Percentiles rank a stretch among this genome's conserved stretches.
Conservation (phyloP, 495 filamentous ascomycete species). For the Poronia punctata region DNA sequence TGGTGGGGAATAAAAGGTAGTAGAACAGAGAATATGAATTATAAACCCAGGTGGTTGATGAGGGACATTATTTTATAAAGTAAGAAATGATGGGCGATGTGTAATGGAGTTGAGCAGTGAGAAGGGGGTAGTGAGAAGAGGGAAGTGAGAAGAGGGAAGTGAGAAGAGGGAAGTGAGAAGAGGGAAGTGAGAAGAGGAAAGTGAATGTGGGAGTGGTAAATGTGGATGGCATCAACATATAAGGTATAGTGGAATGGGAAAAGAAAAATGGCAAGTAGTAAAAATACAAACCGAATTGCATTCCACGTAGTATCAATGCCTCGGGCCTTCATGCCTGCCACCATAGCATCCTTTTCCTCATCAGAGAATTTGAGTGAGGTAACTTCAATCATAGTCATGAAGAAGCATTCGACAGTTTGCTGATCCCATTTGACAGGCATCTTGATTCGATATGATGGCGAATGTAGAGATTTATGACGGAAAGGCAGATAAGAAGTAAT, state of each 20-base stretch:
- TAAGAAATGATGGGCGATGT: no score
- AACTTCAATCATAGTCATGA: slow-evolving; percentile 18
- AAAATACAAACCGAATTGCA: slow-evolving; percentile 23
- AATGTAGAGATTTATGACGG: no score
- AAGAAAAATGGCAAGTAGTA: no score
- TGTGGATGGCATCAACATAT: no score
- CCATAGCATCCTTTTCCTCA: slow-evolving; percentile 26
- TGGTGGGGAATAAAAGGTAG: not conserved
- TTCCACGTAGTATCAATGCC: slow-evolving; percentile 29
- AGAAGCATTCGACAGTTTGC: slow-evolving; percentile 14
- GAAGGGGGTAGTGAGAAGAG: not conserved
- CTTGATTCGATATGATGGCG: no score
- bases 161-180: not conserved
- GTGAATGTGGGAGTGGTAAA: not conserved
- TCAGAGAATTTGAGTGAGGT: slow-evolving; percentile 10
- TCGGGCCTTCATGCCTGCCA: slow-evolving; percentile 11
- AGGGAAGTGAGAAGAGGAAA: not conserved
- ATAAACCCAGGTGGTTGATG: no score
- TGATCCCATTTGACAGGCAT: slow-evolving; percentile 21
- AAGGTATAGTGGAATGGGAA: slow-evolving; percentile 1
- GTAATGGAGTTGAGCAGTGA: not conserved
- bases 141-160: not conserved
- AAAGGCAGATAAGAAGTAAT: no score
- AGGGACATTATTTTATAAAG: no score
- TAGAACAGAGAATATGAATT: not conserved